Evolutionary conservation across 2,329 filamentous ascomycete genomes (phyloP).

Genomic region (Diaporthe sp.): DNA sequence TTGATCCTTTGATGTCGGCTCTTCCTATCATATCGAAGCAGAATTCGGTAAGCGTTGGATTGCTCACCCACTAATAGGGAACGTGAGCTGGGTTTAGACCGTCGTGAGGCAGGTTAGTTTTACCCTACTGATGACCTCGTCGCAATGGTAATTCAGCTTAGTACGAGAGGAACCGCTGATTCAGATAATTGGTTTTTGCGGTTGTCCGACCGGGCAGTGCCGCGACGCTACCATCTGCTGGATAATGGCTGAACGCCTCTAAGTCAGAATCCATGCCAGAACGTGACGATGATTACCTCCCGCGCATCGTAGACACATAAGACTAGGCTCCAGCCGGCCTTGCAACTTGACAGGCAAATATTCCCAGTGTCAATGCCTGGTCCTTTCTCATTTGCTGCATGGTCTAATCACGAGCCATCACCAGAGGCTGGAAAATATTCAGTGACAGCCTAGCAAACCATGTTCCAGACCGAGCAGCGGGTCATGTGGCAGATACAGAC

Average conservation of each 20-base stretch:
- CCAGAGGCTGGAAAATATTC: not conserved
- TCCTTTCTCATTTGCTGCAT: not conserved
- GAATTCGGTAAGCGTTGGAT: not conserved
- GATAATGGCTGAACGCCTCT: not conserved
- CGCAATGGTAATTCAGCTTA: not conserved
- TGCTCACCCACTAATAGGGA: not conserved
- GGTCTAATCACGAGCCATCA: not conserved
- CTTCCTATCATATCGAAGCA: not conserved
- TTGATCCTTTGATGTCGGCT: not conserved
- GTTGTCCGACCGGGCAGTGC: not conserved
- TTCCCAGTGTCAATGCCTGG: too few species aligned
- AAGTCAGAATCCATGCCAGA: not conserved
- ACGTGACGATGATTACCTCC: not conserved
- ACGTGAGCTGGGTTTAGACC: not conserved
- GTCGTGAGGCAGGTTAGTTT: not conserved
- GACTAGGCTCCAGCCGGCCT: not conserved
- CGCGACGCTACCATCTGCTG: not conserved
- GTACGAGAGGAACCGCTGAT: not conserved
- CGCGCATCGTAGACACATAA: not conserved
- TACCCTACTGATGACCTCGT: not conserved
- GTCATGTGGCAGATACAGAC: not conserved
- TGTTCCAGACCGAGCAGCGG: not conserved
- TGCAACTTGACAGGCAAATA: not conserved
- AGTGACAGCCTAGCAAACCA: not conserved
- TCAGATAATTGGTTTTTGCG: not conserved